A percentile compares a stretch with the other conserved stretches of the same genome.
Conservation (phyloP, 2,329 filamentous ascomycete species). For the Colletotrichum tamarilloi region DNA sequence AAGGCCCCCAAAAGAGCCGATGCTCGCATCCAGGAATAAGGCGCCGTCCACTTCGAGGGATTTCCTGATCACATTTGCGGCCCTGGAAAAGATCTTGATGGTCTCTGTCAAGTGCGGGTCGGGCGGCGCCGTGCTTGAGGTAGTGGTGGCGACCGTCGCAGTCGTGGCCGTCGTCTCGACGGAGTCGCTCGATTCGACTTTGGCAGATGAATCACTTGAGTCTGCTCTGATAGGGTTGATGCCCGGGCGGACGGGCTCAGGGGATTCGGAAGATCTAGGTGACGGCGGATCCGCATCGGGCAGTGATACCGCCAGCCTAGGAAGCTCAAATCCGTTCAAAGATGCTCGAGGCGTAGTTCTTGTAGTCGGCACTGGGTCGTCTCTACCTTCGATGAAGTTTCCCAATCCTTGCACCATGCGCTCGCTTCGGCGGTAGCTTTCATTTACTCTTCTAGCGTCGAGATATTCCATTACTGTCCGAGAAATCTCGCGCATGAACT, state of each 20-base stretch:
- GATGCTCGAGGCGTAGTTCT: constrained; percentile 15
- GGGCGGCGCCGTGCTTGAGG: constrained; percentile 29
- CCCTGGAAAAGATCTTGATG: constrained; percentile 52
- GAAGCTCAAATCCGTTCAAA: constrained; percentile 5
- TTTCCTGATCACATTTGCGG: constrained; percentile 55
- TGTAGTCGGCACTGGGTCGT: constrained; percentile 7
- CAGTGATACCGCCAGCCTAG: background rate
- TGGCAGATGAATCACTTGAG: background rate
- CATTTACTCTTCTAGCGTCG: constrained; percentile 45
- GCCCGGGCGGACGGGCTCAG: constrained; percentile 18
- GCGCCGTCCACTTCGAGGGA: constrained; percentile 47
- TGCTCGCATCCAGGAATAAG: constrained; percentile 37
- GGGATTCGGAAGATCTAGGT: background rate
- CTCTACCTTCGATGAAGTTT: constrained; percentile 48
- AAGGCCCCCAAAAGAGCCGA: constrained; percentile 43
- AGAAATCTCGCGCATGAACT: constrained; percentile 45
- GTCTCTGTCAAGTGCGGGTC: constrained; percentile 33
- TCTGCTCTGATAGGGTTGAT: constrained; percentile 22
- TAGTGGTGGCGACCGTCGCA: constrained; percentile 28
- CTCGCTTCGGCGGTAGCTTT: constrained; percentile 46
- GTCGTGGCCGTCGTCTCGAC: constrained; percentile 26
- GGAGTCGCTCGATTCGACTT: constrained; percentile 29
- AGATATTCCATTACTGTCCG: constrained; percentile 51
- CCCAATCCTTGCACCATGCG: constrained; percentile 51
- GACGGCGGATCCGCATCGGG: background rate